Evolutionary conservation across 768 basidiomycete species (phyloP), one percentile per base, ranked within the genome.

Genomic region (Cystofilobasidium ferigula): DNA sequence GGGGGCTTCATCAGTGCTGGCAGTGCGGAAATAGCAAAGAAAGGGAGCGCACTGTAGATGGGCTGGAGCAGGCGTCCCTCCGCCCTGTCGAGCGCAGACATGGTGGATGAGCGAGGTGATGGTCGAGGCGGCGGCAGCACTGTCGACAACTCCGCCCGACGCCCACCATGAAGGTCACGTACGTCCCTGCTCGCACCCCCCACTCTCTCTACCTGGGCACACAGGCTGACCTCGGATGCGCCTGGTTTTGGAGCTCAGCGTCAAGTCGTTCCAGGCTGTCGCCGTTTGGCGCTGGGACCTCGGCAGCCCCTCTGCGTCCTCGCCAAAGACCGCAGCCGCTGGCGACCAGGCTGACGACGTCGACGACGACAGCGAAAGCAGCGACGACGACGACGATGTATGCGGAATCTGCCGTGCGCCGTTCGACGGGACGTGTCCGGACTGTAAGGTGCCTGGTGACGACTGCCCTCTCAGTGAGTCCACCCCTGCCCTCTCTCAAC

Each of bases 371-470:
- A 83, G 83, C 30, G 80, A 82, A 28, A 78, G 80, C 47, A 83
- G 83, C 30, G 71, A 69, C 43, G 73, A 76, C 38, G 69, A 73
- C 20, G 74, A 74, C 16, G 75, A 76, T 22, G 67, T 68, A 8
- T 68, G 67, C 56, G 67, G 67, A n/a, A 68, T 68, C 57, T 68
- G 67, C 42, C 32, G 67, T 59, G 86, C 89, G 2, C 83, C 90
- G 0, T 98, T 85, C 74, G 95, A 99, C 74, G 89, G 89, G 0
- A 92, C 90, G 72, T 98, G 94, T 78, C 91, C 95, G 14, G 83
- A 86, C 4, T 99, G 95, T 78, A 97, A 94, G 76, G 83, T 93
- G 72, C 95, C 95, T 0, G 95, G 95, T 20, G 95, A 98, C 70
- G 92, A 90, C 71, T 93, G 90, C 78, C 90, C 91, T 0, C 77